phyloP scores from a whole-genome alignment of 345 rosid species.

The Brassica cretica region DNA sequence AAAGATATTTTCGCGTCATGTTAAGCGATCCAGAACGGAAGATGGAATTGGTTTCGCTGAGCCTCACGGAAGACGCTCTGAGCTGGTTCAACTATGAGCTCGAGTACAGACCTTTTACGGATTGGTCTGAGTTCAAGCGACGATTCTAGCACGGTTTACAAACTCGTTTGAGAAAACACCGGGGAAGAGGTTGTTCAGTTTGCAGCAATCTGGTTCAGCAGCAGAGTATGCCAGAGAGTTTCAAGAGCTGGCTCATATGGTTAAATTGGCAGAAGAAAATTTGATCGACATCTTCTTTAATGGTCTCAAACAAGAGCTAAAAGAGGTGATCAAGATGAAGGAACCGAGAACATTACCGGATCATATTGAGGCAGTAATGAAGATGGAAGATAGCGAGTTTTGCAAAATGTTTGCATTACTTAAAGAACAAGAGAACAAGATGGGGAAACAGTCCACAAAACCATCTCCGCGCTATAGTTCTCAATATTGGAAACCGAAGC shows the following conservation, averaged over 20 bases:
- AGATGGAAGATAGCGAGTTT: not conserved
- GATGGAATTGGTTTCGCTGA: not conserved
- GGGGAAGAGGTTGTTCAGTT: not conserved
- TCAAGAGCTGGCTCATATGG: not conserved
- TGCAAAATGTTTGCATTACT: not conserved
- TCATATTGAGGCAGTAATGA: not conserved
- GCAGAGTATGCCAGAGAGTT: not conserved
- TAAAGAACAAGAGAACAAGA: not conserved
- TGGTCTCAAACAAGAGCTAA: not conserved
- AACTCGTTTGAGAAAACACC: not conserved
- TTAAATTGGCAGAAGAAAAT: not conserved
- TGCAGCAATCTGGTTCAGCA: not conserved
- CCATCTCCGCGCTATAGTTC: not conserved
- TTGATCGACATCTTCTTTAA: not conserved
- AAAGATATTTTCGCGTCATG: not conserved
- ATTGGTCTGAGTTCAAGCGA: not conserved
- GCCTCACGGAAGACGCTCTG: not conserved
- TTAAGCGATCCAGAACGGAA: not conserved
- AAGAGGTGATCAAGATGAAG: not conserved
- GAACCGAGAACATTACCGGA: not conserved
- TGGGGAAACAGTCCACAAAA: not conserved
- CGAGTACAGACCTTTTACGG: not conserved
- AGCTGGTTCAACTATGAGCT: not conserved
- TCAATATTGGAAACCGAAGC: not conserved
- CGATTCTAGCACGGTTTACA: not conserved